These are phyloP conservation scores for Ploettnerulaceae sp. DNA, from an alignment of 2,329 filamentous ascomycete genomes.

Conservation along the genomic window DNA sequence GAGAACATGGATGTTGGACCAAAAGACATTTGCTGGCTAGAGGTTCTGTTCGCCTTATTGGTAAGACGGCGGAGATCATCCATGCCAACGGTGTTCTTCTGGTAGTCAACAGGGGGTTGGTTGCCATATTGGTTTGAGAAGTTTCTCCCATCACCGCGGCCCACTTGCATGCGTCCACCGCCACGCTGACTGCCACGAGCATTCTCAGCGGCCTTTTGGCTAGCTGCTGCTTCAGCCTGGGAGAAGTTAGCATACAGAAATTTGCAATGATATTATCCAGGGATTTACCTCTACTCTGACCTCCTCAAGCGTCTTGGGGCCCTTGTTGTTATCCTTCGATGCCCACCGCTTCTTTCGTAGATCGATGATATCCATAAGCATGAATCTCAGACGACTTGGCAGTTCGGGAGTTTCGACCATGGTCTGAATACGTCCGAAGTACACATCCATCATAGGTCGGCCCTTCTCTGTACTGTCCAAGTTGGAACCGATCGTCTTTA, in stretches of 20 bases:
- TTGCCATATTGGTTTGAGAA: slow-evolving; percentile 71
- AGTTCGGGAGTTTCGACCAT: slow-evolving; percentile 78
- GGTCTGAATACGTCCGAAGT: slow-evolving; percentile 82
- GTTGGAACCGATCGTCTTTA: slow-evolving; percentile 85
- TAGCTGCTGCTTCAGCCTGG: slow-evolving; percentile 66
- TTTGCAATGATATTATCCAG: background rate
- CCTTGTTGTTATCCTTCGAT: slow-evolving; percentile 87
- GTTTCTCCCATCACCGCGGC: slow-evolving; percentile 81
- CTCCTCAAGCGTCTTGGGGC: slow-evolving; percentile 92
- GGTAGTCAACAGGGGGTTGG: slow-evolving; percentile 64
- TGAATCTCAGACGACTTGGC: slow-evolving; percentile 85
- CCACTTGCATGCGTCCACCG: slow-evolving; percentile 65
- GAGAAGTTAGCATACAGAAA: slow-evolving; percentile 27
- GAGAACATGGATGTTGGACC: slow-evolving; percentile 84
- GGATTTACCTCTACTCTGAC: slow-evolving; percentile 70
- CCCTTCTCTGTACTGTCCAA: slow-evolving; percentile 82
- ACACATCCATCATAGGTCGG: slow-evolving; percentile 80
- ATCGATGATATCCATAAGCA: slow-evolving; percentile 93
- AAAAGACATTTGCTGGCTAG: slow-evolving; percentile 59
- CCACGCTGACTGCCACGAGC: slow-evolving; percentile 60
- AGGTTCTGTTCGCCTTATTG: slow-evolving; percentile 55
- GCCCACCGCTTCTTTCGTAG: slow-evolving; percentile 73
- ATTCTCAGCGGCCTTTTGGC: slow-evolving; percentile 72
- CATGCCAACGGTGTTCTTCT: slow-evolving; percentile 78
- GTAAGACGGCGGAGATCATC: slow-evolving; percentile 84